Conservation (phyloP, 805 yeast species). For the Zygoascus flipseniorum region DNA sequence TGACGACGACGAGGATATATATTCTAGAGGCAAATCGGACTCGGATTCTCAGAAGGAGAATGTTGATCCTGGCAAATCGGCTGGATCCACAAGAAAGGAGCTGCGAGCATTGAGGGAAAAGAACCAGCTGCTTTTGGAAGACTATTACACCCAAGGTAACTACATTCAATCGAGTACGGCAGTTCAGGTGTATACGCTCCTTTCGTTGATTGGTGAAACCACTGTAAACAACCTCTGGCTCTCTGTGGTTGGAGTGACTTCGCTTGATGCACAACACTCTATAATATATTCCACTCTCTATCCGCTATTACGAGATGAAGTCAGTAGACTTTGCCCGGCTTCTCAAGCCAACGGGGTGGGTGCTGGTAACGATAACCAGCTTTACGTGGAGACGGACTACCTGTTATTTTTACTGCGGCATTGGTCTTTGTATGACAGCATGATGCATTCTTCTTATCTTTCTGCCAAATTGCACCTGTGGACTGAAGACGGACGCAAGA, state of each 20-base stretch:
- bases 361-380: constrained; percentile 26
- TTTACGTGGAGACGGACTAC: constrained; percentile 74
- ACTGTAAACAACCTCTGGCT: constrained; percentile 67
- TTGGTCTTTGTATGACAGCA: constrained; percentile 87
- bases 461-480: constrained; percentile 81
- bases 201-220: constrained; percentile 79
- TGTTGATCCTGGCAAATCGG: constrained; percentile 5
- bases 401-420: constrained; percentile 79
- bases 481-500: constrained; percentile 85
- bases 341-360: constrained; percentile 5
- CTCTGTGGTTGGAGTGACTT: constrained; percentile 78
- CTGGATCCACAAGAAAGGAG: constrained; percentile 9
- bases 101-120: constrained; percentile 9
- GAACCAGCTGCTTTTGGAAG: constrained; percentile 48
- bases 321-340: constrained; percentile 49
- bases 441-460: constrained; percentile 83
- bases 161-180: constrained; percentile 67
- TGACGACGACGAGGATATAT: constrained; percentile 4
- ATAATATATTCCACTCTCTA: constrained; percentile 58
- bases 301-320: constrained; percentile 78
- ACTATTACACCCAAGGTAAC: constrained; percentile 79
- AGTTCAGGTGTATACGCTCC: constrained; percentile 68
- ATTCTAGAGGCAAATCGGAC: constrained; percentile 10
- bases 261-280: constrained; percentile 66
- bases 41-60: constrained; percentile 11